Evolutionary conservation across 306 rosid species (phyloP), one percentile per base, ranked within the genome.

Genomic region (Sophora flavescens): DNA sequence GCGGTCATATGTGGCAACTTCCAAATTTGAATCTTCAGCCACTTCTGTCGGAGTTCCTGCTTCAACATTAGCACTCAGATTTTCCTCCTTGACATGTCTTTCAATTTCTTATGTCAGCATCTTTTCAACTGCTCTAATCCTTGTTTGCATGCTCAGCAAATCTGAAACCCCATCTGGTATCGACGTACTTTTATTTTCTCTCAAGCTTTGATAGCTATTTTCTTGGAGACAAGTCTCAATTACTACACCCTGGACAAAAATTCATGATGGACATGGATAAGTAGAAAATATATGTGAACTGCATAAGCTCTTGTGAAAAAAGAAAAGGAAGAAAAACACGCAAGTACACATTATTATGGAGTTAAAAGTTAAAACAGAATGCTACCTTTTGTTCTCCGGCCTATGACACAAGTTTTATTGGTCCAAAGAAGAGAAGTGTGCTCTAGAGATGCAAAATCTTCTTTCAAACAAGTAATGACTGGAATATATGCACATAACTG

Each of bases 391-490:
- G 82, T 15, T 73, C 84, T 58, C 39, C 66, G 47, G 53, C 75
- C 73, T 68, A n/a, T 80, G 16, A 42, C 70, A 26, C 64, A 44
- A 51, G 66, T 50, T 80, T 64, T 76, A 79, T 81, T 81, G n/a
- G 87, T 72, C 78, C 80, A 82, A 75, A 83, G 92, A 66, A 83
- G 74, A 60, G 88, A 85, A 82, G 77, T 88, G 63, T 70, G 87
- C 85, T 95, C 96, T 53, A 95, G 86, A 70, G 98, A 90, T 72
- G 79, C 81, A 50, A 89, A 86, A 73, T 89, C 90, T 72, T 89
- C 90, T 83, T 86, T 82, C 77, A 92, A 75, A 81, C 97, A 88
- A 81, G 89, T 85, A 52, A 95, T 75, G 28, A 68, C 83, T 26
- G 93, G 97, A 77, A 74, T 79, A 69, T 86, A 95, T 12, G 90